These are phyloP conservation scores for Kappamyces sp. DNA, from an alignment of 192 early-diverging fungal species.

Conservation along the genomic window DNA sequence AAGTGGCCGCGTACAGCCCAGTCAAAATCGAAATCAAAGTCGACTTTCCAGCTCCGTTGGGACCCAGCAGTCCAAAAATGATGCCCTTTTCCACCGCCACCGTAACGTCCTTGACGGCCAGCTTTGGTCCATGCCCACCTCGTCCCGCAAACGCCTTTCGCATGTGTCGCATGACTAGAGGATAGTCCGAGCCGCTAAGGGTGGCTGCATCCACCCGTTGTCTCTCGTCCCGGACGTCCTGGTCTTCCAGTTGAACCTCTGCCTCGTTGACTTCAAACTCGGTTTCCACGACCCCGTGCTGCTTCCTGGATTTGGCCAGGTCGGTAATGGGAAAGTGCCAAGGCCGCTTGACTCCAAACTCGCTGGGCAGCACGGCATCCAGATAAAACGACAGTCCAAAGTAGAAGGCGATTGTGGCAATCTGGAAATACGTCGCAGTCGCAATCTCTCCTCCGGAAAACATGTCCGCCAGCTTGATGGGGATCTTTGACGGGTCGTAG, in stretches of 20 bases:
- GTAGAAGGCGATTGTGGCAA: slow-evolving; percentile 33
- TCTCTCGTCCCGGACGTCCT: slow-evolving; percentile 49
- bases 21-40: slow-evolving; percentile 68
- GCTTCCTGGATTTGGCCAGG: slow-evolving; percentile 1
- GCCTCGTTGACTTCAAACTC: slow-evolving; percentile 26
- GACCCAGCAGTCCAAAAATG: slow-evolving; percentile 64
- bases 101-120: slow-evolving; percentile 60
- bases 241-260: slow-evolving; percentile 32
- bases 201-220: slow-evolving; percentile 31
- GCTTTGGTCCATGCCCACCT: slow-evolving; percentile 31
- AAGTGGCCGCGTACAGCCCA: slow-evolving; percentile 51
- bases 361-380: slow-evolving; percentile 46
- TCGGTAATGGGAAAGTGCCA: slow-evolving; percentile 57
- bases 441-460: slow-evolving; percentile 38
- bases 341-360: slow-evolving; percentile 57
- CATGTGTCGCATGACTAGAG: slow-evolving; percentile 51
- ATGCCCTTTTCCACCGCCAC: slow-evolving; percentile 53
- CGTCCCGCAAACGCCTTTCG: slow-evolving; percentile 43
- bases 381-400: slow-evolving; percentile 20
- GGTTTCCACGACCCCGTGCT: slow-evolving; percentile 36
- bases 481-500: slow-evolving; percentile 22
- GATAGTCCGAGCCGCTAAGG: slow-evolving; percentile 28
- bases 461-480: slow-evolving; percentile 38
- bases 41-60: slow-evolving; percentile 56
- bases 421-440: slow-evolving; percentile 39